phyloP scores from a whole-genome alignment of 1,139 yeast species.

The Geotrichum australiense region DNA sequence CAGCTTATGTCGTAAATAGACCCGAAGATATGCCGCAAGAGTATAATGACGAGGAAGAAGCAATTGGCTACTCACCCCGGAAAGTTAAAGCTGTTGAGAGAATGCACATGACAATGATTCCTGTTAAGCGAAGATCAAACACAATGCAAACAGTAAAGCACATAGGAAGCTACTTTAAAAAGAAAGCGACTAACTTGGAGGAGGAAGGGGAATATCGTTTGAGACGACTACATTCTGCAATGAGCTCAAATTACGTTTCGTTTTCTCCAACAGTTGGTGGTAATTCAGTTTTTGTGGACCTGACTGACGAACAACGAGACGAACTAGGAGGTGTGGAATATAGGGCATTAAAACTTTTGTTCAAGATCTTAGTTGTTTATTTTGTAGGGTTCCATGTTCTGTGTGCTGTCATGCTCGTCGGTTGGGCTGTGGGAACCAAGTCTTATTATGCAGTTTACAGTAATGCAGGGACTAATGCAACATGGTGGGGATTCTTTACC shows the following conservation, averaged over 20 bases:
- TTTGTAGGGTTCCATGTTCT: conserved; percentile 69
- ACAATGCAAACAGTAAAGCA: neutral
- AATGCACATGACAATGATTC: neutral
- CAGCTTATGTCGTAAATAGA: neutral
- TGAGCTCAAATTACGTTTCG: conserved; percentile 49
- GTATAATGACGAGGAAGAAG: neutral
- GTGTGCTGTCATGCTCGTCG: conserved; percentile 50
- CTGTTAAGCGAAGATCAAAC: neutral
- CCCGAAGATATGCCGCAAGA: neutral
- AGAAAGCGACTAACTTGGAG: neutral
- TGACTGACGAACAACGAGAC: conserved; percentile 77
- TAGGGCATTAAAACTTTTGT: conserved; percentile 71
- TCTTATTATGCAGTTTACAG: conserved; percentile 42
- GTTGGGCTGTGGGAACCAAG: conserved; percentile 50
- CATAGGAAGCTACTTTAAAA: neutral
- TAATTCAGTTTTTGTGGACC: conserved; percentile 80
- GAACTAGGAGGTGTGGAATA: conserved; percentile 97
- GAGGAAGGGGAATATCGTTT: neutral
- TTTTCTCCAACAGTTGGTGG: conserved; percentile 92
- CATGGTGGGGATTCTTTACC: conserved; percentile 93
- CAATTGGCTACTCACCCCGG: neutral
- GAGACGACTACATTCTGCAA: neutral
- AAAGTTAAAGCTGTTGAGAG: neutral
- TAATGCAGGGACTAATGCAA: conserved; percentile 45
- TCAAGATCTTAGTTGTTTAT: conserved; percentile 56